A percentile compares a stretch with the other conserved stretches of the same genome.
Evolutionary conservation across 2,329 filamentous ascomycete genomes (phyloP).

Genomic region (Aspergillus chevalieri): DNA sequence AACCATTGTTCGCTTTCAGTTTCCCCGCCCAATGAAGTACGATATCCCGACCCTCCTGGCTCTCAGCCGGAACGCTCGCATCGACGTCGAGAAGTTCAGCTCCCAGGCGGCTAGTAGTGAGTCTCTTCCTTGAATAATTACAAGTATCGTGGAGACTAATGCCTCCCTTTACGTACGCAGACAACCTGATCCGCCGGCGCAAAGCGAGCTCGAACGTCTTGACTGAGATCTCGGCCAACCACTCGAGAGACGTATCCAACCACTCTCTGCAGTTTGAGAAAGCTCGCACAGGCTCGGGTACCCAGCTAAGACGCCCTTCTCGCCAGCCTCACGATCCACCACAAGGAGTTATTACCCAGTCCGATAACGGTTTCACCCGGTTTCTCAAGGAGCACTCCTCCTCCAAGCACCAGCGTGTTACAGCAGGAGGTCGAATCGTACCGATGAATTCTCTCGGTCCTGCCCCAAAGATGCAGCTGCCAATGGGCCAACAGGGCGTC

Average conservation of each 20-base stretch:
- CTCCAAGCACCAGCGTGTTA: conserved; percentile 45
- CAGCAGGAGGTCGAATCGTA: conserved; percentile 44
- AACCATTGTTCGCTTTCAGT: neutral
- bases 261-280: conserved; percentile 15
- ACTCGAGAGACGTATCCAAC: conserved; percentile 16
- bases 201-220: conserved; percentile 16
- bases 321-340: conserved; percentile 31
- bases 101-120: conserved; percentile 27
- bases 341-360: conserved; percentile 24
- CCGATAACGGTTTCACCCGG: conserved; percentile 39
- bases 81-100: conserved; percentile 21
- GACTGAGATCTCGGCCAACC: conserved; percentile 21
- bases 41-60: conserved; percentile 32
- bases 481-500: conserved; percentile 9
- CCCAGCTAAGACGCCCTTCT: conserved; percentile 14
- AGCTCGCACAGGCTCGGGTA: conserved; percentile 8
- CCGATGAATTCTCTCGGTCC: conserved; percentile 35
- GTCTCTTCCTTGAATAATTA: conserved; percentile 6
- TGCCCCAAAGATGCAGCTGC: conserved; percentile 32
- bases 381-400: conserved; percentile 45
- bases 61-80: conserved; percentile 22
- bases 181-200: conserved; percentile 18
- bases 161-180: conserved; percentile 7
- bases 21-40: conserved; percentile 26
- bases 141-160: neutral